A percentile compares a stretch with the other conserved stretches of the same genome.
These are phyloP conservation scores for Penicillium brasilianum DNA, from an alignment of 2,329 filamentous ascomycete genomes.

Conservation along the genomic window DNA sequence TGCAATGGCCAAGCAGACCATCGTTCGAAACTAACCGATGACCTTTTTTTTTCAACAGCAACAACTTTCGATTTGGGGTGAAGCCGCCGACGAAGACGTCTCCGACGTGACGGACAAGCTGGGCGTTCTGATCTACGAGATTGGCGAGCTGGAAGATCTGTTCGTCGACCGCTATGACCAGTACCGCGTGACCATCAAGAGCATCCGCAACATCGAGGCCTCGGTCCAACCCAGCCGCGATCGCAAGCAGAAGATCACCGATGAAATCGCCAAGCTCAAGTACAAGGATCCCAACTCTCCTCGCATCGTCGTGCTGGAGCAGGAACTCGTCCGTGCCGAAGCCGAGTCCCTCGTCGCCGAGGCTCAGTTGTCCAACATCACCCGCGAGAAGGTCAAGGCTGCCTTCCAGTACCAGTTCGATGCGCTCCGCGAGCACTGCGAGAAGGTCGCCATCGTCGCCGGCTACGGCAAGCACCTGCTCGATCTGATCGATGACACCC, in stretches of 20 bases:
- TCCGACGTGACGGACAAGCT: slow-evolving; percentile 99
- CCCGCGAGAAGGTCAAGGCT: slow-evolving; percentile 98
- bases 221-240: slow-evolving; percentile 98
- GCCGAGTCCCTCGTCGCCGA: slow-evolving; percentile 98
- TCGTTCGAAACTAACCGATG: slow-evolving; percentile 25
- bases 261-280: slow-evolving; percentile 97
- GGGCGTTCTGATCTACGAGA: slow-evolving; percentile 96
- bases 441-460: slow-evolving; percentile 97
- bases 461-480: slow-evolving; percentile 98
- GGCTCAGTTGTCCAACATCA: slow-evolving; percentile 98
- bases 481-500: slow-evolving; percentile 93
- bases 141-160: slow-evolving; percentile 96
- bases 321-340: slow-evolving; percentile 97
- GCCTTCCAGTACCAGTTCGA: slow-evolving; percentile 99
- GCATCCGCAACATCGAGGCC: slow-evolving; percentile 97
- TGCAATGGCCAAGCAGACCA: not conserved
- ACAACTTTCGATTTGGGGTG: slow-evolving; percentile 98
- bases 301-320: slow-evolving; percentile 95
- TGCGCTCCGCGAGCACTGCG: slow-evolving; percentile 93
- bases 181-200: slow-evolving; percentile 99
- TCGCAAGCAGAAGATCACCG: slow-evolving; percentile 98
- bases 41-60: slow-evolving; percentile 62
- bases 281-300: slow-evolving; percentile 99
- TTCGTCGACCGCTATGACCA: slow-evolving; percentile 99
- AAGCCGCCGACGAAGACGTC: slow-evolving; percentile 93